These are phyloP conservation scores for Monosporascus ibericus DNA, from an alignment of 2,329 filamentous ascomycete genomes.

Conservation along the genomic window DNA sequence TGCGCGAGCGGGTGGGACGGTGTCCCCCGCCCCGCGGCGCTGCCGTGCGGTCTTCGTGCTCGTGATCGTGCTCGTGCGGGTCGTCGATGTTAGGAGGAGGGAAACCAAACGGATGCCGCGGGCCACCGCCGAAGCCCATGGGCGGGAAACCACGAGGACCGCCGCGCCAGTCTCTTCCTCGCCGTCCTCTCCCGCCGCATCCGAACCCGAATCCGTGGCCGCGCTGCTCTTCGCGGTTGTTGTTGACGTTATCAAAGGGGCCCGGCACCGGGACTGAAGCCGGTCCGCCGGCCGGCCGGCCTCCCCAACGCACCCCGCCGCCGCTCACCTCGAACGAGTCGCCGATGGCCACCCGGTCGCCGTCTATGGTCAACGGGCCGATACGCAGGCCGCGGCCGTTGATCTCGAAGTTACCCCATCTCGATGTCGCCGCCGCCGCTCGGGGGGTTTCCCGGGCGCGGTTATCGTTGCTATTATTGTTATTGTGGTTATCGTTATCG, in stretches of 20 bases:
- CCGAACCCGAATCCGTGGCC: not conserved
- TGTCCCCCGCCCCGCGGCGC: too few species aligned
- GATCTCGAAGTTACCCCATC: conserved; percentile 8
- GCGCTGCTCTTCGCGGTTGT: not conserved
- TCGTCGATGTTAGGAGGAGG: too few species aligned
- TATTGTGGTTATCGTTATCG: too few species aligned
- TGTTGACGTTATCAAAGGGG: not conserved
- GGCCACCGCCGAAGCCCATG: not conserved
- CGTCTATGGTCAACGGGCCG: conserved; percentile 35
- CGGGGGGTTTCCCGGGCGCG: conserved; percentile 1
- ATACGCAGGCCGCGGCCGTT: conserved; percentile 25
- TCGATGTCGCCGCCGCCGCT: conserved; percentile 4
- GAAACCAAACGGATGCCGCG: not conserved
- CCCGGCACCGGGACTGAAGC: conserved; percentile 19
- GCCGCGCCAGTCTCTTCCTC: not conserved
- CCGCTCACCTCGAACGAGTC: conserved; percentile 37
- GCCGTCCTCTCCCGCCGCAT: not conserved
- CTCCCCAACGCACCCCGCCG: conserved; percentile 40
- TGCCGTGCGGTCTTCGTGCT: too few species aligned
- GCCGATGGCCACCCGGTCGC: conserved; percentile 37
- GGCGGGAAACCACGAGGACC: not conserved
- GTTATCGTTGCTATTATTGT: not conserved
- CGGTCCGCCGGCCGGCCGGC: conserved; percentile 35
- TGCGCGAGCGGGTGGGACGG: too few species aligned
- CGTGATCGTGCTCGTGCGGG: too few species aligned